Conservation (phyloP, 257 asterid species). For the Salvia hispanica region DNA sequence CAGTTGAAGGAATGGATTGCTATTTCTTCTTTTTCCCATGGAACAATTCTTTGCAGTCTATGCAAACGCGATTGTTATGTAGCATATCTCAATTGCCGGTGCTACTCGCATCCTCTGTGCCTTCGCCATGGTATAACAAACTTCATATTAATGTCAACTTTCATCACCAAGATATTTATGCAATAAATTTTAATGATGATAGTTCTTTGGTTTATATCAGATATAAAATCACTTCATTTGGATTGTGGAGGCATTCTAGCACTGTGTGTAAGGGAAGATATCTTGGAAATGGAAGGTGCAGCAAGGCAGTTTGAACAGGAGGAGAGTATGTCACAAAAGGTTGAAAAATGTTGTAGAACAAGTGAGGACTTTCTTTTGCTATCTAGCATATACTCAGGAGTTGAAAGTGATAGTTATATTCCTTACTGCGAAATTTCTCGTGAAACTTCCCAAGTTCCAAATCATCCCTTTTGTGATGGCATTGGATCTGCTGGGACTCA, state of each 20-base stretch:
- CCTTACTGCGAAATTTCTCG: constrained; percentile 60
- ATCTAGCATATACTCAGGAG: constrained; percentile 49
- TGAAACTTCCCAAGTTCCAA: constrained; percentile 29
- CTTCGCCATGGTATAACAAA: constrained; percentile 82
- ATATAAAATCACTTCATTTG: constrained; percentile 54
- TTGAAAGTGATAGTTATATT: constrained; percentile 51
- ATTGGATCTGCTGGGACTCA: constrained; percentile 29
- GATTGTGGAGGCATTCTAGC: constrained; percentile 57
- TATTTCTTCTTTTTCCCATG: constrained; percentile 61
- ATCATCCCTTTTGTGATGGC: constrained; percentile 31
- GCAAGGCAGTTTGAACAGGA: constrained; percentile 84
- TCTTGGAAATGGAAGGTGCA: constrained; percentile 69
- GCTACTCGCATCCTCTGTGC: constrained; percentile 76
- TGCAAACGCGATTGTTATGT: constrained; percentile 93
- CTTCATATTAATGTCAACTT: constrained; percentile 19
- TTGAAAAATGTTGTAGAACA: constrained; percentile 49
- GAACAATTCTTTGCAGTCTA: constrained; percentile 83
- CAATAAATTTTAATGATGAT: constrained; percentile 3
- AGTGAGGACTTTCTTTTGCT: constrained; percentile 54
- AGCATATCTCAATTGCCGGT: constrained; percentile 77
- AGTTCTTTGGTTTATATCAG: constrained; percentile 43
- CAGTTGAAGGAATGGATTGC: constrained; percentile 49
- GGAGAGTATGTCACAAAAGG: constrained; percentile 46
- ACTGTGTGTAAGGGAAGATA: constrained; percentile 70
- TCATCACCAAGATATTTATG: background rate